Evolutionary conservation across 257 asterid genomes (phyloP), one percentile per base, ranked within the genome.

Genomic region (Galeopsis tetrahit): DNA sequence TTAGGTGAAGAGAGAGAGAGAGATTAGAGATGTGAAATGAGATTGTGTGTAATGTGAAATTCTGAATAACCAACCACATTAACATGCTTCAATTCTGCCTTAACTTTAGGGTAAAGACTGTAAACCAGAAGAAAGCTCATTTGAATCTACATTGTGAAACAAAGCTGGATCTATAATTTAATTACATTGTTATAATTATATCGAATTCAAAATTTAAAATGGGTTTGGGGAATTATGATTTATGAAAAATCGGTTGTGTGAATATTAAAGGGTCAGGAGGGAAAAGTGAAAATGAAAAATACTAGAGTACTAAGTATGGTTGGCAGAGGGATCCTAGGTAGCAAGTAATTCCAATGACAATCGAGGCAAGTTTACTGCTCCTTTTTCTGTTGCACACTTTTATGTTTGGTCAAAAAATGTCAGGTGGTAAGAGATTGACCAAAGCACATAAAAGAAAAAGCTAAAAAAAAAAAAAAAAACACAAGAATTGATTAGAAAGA

Each of bases 351-450:
- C 51, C 58, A 75, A 46, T 66, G 85, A 69, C 69, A 81, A 34
- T 40, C 68, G 28, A 81, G 62, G 77, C 75, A 80, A 75, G 72
- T 60, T 35, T 68, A 77, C 77, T 71, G 75, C 69, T 46, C 44
- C 76, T 78, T 81, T 75, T 44, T 39, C 62, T 71, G 63, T 70
- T 81, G 76, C n/a, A 69, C 74, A 70, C 73, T 68, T 79, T 74
- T 74, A 75, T 83, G 80, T 74, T 64, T 83, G 85, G 90, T 88
- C 96, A 88, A 83, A 80, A 79, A 68, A 78, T 81, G 84, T 82
- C 81, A 83, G 81, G 72, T 75, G 66, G 69, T 72, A 77, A 74
- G 62, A 67, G 77, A 83, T 82, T 84, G 87, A 85, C 91, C 85
- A 74, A 71, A 71, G 49, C 79, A 79, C 74, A 76, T 68, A 61